phyloP scores from a whole-genome alignment of 2,329 filamentous ascomycete species.

The Colletotrichum graminicola region DNA sequence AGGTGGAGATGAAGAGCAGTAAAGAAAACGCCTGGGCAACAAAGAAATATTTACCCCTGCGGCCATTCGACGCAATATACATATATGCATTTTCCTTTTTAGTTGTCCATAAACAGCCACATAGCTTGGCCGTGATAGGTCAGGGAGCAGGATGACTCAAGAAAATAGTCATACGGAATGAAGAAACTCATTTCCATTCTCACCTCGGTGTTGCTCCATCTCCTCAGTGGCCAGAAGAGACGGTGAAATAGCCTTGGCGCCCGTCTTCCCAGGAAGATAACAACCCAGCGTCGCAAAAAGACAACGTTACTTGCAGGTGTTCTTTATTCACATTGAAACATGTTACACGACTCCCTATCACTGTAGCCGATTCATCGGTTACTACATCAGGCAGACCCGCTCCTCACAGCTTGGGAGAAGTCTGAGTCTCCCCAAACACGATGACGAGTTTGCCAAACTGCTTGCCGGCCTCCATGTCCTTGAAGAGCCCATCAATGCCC shows the following conservation, averaged over 20 bases:
- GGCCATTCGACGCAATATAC: not conserved
- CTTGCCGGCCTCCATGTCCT: conserved; percentile 85
- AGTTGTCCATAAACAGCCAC: too few relatives aligned
- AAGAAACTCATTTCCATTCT: not conserved
- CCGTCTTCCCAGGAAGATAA: not conserved
- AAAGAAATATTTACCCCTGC: not conserved
- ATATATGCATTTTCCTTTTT: not conserved
- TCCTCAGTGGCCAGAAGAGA: not conserved
- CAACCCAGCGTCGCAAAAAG: not conserved
- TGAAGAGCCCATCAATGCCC: conserved; percentile 86
- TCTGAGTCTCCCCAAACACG: conserved; percentile 65
- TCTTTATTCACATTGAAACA: not conserved
- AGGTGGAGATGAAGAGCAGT: not conserved
- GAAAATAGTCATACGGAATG: not conserved
- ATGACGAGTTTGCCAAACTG: conserved; percentile 97
- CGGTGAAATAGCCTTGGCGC: not conserved
- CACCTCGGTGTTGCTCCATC: too few relatives aligned
- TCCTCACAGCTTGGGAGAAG: conserved; percentile 57
- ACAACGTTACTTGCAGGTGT: not conserved
- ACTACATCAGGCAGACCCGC: not conserved
- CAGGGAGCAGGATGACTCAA: not conserved
- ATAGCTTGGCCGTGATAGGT: not conserved
- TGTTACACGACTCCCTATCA: not conserved
- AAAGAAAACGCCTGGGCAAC: not conserved
- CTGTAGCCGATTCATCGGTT: not conserved